Evolutionary conservation across 495 filamentous ascomycete genomes (phyloP).

Genomic region (Gamarada debralockiae): DNA sequence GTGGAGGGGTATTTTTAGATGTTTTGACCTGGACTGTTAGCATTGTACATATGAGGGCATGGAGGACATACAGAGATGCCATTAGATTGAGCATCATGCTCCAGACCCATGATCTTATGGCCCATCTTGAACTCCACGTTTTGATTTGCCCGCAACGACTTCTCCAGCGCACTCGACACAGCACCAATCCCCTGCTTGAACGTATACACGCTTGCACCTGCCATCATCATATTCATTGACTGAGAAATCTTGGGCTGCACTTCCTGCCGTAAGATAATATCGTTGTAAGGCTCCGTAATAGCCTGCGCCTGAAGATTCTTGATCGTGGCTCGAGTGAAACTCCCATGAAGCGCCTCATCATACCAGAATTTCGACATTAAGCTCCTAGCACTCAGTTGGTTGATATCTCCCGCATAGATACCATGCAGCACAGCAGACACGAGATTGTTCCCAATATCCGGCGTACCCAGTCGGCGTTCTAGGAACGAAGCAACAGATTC

Average conservation of each 20-base stretch:
- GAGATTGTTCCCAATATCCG: conserved; percentile 65
- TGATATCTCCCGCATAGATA: conserved; percentile 90
- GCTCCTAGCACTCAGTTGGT: conserved; percentile 67
- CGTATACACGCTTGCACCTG: conserved; percentile 47
- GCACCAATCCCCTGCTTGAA: conserved; percentile 51
- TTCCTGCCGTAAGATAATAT: background rate
- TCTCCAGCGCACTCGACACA: conserved; percentile 40
- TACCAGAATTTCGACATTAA: conserved; percentile 51
- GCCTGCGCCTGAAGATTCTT: too few relatives aligned
- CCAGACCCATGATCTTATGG: conserved; percentile 25
- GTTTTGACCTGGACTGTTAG: conserved; percentile 30
- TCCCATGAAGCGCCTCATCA: conserved; percentile 40
- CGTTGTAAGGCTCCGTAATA: background rate
- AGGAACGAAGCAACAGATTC: conserved; percentile 73
- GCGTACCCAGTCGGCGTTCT: conserved; percentile 46
- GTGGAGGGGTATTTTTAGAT: conserved; percentile 5
- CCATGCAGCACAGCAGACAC: conserved; percentile 80
- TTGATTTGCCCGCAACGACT: conserved; percentile 32
- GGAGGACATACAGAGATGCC: conserved; percentile 23
- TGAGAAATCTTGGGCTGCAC: background rate
- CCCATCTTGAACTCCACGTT: conserved; percentile 45
- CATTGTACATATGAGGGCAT: background rate
- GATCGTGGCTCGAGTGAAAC: conserved; percentile 1
- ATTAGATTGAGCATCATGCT: conserved; percentile 17
- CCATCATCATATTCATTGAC: background rate